Evolutionary conservation across 768 basidiomycete genomes (phyloP).

Genomic region (Ramaria sp.): DNA sequence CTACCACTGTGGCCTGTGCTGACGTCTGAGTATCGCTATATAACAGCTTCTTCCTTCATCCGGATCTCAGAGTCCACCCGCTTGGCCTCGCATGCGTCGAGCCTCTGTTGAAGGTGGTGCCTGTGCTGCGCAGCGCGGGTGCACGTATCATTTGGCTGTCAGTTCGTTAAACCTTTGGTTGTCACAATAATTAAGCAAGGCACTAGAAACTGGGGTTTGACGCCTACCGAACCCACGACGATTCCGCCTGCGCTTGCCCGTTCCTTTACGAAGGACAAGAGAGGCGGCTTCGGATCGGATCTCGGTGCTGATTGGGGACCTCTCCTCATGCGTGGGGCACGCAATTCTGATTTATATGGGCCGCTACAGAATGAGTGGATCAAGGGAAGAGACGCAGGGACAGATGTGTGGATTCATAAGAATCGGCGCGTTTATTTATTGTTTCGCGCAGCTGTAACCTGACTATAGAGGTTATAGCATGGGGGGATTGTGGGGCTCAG

Average conservation of each 20-base stretch:
- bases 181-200: neutral
- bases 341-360: conserved; percentile 53
- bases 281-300: conserved; percentile 41
- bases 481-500: conserved; percentile 57
- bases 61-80: conserved; percentile 42
- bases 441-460: neutral
- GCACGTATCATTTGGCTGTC: conserved; percentile 59
- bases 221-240: conserved; percentile 48
- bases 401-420: conserved; percentile 66
- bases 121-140: conserved; percentile 36
- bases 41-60: conserved; percentile 53
- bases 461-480: conserved; percentile 28
- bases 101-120: conserved; percentile 39
- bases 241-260: conserved; percentile 52
- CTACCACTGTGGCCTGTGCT: too few species aligned
- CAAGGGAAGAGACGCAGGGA: conserved; percentile 40
- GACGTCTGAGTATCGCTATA: too few species aligned
- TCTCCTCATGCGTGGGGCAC: conserved; percentile 45
- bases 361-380: conserved; percentile 47
- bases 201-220: conserved; percentile 61
- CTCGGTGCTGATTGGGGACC: conserved; percentile 45
- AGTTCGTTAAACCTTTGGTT: neutral
- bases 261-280: conserved; percentile 38
- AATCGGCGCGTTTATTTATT: conserved; percentile 33
- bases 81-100: conserved; percentile 48